Base-by-base conservation (phyloP, 805 yeast genomes). In the Candida taoyuanica region DNA sequence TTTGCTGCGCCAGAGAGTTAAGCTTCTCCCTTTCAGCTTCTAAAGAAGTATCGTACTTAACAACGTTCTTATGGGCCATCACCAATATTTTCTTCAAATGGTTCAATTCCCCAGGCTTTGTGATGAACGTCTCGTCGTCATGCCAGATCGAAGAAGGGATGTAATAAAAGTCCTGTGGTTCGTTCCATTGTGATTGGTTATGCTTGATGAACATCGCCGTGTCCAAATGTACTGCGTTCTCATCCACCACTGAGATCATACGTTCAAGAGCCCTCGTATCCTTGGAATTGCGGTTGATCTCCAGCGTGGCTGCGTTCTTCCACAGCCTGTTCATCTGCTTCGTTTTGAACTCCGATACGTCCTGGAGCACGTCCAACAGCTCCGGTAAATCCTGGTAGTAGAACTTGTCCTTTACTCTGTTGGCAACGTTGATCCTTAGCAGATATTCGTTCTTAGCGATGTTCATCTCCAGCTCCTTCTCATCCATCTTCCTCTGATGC, bases 131-230 rank as follows among this genome's bases (percentile, higher is more conserved):
- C 47, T 87, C 96, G 60, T 93, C 97, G 55, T 93, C 98, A 62
- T 91, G 98, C 98, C 98, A 93, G 29, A 93, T 81, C 21, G 88
- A 80, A 18, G 95, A 81, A 2, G 98, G 96, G 46, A 85, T 74
- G 53, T 84, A 93, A 48, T 76, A 71, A 55, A 84, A 86, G 63
- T 91, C 98, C 6, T 66, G 67, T 1, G 97, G 98, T 51, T 88
- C 97, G 31, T 69, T 70, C 97, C 96, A 93, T 13, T 67, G 67
- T 18, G 41, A 24, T 18, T 73, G 45, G 58, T 93, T 93, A 63
- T 93, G 99, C 55, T 88, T 88, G 39, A 88, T 78, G 61, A 80
- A 93, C 97, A 93, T 91, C 24, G 85, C 81, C 0, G 89, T 76
- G 61, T 88, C 96, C 35, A 87, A 64, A 29, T 64, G 65, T 1